Percentiles rank a stretch among this genome's conserved stretches.
Evolutionary conservation across 2,329 filamentous ascomycete genomes (phyloP).

Genomic region (Aspergillus spinulosporus): DNA sequence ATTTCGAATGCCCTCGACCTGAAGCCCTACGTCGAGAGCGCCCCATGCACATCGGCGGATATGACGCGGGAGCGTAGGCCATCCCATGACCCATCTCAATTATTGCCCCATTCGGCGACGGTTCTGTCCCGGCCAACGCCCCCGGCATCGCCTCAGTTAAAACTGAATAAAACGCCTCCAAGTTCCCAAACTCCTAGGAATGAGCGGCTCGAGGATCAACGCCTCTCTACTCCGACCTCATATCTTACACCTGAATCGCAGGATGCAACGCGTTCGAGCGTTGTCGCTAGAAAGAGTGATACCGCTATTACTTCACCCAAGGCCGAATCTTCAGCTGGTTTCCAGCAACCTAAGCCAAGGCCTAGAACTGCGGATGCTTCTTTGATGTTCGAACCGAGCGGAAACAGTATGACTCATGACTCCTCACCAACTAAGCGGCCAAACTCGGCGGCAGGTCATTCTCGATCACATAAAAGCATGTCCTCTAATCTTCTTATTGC

Average conservation of each 20-base stretch:
- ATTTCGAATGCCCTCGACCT: constrained; percentile 48
- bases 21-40: constrained; percentile 58
- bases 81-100: constrained; percentile 31
- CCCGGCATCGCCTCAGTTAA: constrained; percentile 36
- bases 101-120: constrained; percentile 37
- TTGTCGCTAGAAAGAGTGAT: constrained; percentile 71
- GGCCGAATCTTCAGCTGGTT: constrained; percentile 46
- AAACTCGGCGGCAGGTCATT: constrained; percentile 41
- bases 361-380: constrained; percentile 49
- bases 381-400: constrained; percentile 32
- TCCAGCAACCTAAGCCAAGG: constrained; percentile 32
- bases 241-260: constrained; percentile 42
- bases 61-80: constrained; percentile 27
- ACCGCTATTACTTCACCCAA: constrained; percentile 52
- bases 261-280: constrained; percentile 31
- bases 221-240: constrained; percentile 79
- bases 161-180: constrained; percentile 12
- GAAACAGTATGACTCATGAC: constrained; percentile 19
- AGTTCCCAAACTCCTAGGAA: constrained; percentile 14
- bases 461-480: constrained; percentile 33
- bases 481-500: constrained; percentile 32
- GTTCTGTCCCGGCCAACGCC: constrained; percentile 33
- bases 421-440: constrained; percentile 38
- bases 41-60: constrained; percentile 48
- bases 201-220: constrained; percentile 59